Percentiles rank a stretch among this genome's conserved stretches.
Evolutionary conservation across 495 filamentous ascomycete species (phyloP).

Genomic region (Barbatosphaeria neglecta): DNA sequence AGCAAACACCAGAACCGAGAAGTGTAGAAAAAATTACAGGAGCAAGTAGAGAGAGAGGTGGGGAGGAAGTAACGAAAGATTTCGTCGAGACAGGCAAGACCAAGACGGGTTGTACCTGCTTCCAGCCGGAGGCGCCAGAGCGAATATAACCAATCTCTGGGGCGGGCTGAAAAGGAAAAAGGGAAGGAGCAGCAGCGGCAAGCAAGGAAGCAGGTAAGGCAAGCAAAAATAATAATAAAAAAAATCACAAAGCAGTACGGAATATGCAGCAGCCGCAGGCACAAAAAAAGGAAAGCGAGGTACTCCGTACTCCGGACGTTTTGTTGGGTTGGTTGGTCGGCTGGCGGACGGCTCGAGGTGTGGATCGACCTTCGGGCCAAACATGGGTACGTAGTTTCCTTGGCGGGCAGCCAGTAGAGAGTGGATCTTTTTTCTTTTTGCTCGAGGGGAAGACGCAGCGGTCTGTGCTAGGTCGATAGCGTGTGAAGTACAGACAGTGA

Average conservation of each 20-base stretch:
- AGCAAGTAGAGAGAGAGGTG: neutral
- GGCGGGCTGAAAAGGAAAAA: slow-evolving; percentile 1
- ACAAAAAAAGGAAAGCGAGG: too few species aligned
- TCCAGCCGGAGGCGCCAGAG: neutral
- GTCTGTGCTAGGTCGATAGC: neutral
- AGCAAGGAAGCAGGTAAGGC: too few species aligned
- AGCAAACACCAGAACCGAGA: too few species aligned
- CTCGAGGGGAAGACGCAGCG: neutral
- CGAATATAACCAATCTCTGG: slow-evolving; percentile 5
- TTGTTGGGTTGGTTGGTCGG: too few species aligned
- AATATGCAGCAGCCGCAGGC: too few species aligned
- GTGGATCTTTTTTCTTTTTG: too few species aligned
- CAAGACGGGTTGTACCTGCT: slow-evolving; percentile 1
- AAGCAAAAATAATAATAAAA: too few species aligned
- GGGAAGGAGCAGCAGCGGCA: neutral
- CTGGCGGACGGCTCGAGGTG: neutral
- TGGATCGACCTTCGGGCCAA: neutral
- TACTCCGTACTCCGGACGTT: too few species aligned
- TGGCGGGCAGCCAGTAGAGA: neutral
- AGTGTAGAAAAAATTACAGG: neutral
- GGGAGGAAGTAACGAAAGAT: neutral
- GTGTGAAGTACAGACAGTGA: too few species aligned
- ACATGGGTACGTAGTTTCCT: neutral
- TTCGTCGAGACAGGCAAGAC: neutral
- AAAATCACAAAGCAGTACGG: too few species aligned